Percentiles rank a stretch among this genome's conserved stretches.
Evolutionary conservation across 192 early-diverging fungal species (phyloP).

Genomic region (Backusella psychrophila): DNA sequence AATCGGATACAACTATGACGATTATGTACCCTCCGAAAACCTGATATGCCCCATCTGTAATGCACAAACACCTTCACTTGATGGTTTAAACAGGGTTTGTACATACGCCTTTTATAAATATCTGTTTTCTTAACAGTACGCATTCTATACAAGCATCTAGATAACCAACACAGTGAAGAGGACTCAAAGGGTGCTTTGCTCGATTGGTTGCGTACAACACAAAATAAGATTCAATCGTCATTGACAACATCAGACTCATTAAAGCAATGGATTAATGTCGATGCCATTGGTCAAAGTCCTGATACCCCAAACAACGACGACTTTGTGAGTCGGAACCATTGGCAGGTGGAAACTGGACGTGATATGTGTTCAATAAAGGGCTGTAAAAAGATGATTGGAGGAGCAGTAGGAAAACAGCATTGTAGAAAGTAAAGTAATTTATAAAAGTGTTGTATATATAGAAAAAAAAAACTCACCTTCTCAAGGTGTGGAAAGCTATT

Average conservation of each 20-base stretch:
- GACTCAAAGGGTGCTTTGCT: conserved; percentile 47
- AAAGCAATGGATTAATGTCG: conserved; percentile 15
- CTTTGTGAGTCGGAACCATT: conserved; percentile 47
- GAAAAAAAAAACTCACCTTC: background rate
- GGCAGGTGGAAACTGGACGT: conserved; percentile 45
- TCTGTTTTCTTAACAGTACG: background rate
- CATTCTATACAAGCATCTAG: conserved; percentile 36
- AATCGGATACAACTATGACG: conserved; percentile 1
- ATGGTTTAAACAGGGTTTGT: background rate
- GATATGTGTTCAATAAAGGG: conserved; percentile 42
- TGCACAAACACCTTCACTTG: background rate
- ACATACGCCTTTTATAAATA: background rate
- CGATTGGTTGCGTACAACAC: conserved; percentile 48
- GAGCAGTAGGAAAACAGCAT: conserved; percentile 48
- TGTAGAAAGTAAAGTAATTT: conserved; percentile 42
- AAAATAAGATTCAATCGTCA: conserved; percentile 42
- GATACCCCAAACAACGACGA: conserved; percentile 34
- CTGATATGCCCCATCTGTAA: background rate
- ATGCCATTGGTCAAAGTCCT: conserved; percentile 24
- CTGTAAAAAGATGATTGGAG: conserved; percentile 45
- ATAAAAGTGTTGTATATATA: no score
- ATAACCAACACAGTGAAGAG: conserved; percentile 46
- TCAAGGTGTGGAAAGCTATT: conserved; percentile 49
- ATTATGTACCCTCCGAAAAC: background rate
- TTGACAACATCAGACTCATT: background rate